Evolutionary conservation across 1,284 basidiomycete species (phyloP), one percentile per base, ranked within the genome.

Genomic region (Ustilago shanxiensis): DNA sequence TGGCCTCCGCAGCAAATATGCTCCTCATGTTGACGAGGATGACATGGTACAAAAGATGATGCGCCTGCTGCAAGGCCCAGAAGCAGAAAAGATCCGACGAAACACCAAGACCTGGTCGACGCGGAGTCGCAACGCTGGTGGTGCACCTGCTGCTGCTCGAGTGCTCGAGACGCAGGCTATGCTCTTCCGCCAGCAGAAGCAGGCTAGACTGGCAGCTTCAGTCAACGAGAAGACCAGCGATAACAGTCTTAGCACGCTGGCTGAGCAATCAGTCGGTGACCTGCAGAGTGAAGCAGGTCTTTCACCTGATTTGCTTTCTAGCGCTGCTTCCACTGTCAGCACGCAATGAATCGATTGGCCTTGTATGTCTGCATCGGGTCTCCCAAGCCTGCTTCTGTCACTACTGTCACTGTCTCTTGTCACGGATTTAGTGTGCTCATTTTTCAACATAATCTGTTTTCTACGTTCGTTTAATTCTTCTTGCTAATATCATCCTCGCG

Each of bases 21-120:
- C 79, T 18, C 79, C 79, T 5, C 26, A n/a, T 11, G 51, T 81
- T 24, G 72, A 79, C 49, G 64, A 72, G 16, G 54, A 62, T 14
- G 79, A 79, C 53, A 67, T 81, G 26, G 60, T 72, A 24, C 45
- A 58, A 6, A 81, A 77, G 63, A 72, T 81, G 45, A 62, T 54
- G 41, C 53, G 56, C 24, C 26, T 81, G 28, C 62, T 81, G 6
- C 50, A 51, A 7, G 62, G 66, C 28, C 62, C 62, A 39, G 72
- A 81, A 52, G 59, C 69, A 11, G 60, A 64, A 16, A 60, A 49
- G 26, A 77, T 79, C 51, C 66, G 67, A 24, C 57, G 65, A 35
- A 69, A 69, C 20, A 65, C 77, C n/a, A 67, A 69, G 37, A 61
- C 68, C 11, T 81, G 79, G 79, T 69, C 71, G 16, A 53, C 72